These are phyloP conservation scores for Aspergillus pseudoterreus DNA, from an alignment of 2,329 filamentous ascomycete genomes.

Conservation along the genomic window DNA sequence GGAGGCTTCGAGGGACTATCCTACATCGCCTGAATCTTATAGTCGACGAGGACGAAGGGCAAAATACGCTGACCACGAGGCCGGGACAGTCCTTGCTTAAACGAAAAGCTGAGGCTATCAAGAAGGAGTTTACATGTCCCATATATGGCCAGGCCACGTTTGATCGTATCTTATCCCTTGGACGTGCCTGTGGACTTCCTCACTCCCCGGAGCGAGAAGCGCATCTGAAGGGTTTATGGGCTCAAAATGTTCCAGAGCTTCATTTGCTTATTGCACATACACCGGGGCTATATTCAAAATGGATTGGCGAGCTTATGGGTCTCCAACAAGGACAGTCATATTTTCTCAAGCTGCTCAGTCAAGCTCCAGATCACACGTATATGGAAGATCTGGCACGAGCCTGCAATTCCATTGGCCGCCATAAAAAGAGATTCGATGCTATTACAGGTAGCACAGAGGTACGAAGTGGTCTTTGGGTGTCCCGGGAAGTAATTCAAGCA, in stretches of 20 bases:
- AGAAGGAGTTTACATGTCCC: too few species aligned
- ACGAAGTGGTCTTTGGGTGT: not conserved
- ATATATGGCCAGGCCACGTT: too few species aligned
- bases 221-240: too few species aligned
- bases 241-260: not conserved
- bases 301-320: not conserved
- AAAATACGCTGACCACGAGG: too few species aligned
- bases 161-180: too few species aligned
- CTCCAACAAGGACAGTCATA: not conserved
- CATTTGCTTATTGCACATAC: not conserved
- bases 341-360: slow-evolving; percentile 1
- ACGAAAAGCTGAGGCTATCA: too few species aligned
- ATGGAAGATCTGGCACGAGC: not conserved
- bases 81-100: too few species aligned
- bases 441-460: not conserved
- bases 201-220: too few species aligned
- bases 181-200: too few species aligned
- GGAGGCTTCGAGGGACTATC: too few species aligned
- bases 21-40: too few species aligned
- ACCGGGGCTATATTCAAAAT: not conserved
- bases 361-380: not conserved
- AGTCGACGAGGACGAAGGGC: too few species aligned
- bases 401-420: not conserved
- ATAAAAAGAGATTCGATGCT: not conserved
- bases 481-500: not conserved